phyloP scores from a whole-genome alignment of 2,329 filamentous ascomycete genomes.

The Harringtonia lauricola region DNA sequence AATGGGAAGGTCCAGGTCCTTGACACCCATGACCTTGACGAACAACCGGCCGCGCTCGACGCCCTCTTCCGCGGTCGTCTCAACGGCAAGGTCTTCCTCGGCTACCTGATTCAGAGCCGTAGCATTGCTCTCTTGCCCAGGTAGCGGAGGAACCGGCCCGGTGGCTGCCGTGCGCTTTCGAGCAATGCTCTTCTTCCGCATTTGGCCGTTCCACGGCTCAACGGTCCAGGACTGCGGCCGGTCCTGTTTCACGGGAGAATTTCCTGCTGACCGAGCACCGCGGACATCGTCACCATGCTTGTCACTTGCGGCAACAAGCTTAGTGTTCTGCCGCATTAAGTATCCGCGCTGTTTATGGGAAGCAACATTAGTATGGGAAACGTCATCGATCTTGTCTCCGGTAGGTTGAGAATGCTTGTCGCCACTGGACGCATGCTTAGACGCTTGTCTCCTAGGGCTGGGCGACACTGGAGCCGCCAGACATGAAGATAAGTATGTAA shows the following conservation, averaged over 20 bases:
- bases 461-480: slow-evolving; percentile 1
- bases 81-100: slow-evolving; percentile 54
- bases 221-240: slow-evolving; percentile 92
- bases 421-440: slow-evolving; percentile 15
- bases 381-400: slow-evolving; percentile 9
- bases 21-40: slow-evolving; percentile 97
- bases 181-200: slow-evolving; percentile 50
- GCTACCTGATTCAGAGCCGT: slow-evolving; percentile 51
- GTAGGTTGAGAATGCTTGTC: neutral
- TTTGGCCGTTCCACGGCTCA: slow-evolving; percentile 87
- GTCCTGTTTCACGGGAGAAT: slow-evolving; percentile 61
- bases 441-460: slow-evolving; percentile 31
- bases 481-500: slow-evolving; percentile 12
- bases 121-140: slow-evolving; percentile 77
- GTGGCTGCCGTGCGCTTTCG: slow-evolving; percentile 43
- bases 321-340: slow-evolving; percentile 96
- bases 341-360: slow-evolving; percentile 79
- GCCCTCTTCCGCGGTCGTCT: slow-evolving; percentile 58
- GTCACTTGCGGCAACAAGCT: slow-evolving; percentile 87
- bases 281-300: slow-evolving; percentile 48
- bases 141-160: slow-evolving; percentile 69
- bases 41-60: slow-evolving; percentile 85
- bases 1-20: slow-evolving; percentile 84
- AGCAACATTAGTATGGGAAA: slow-evolving; percentile 50
- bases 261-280: slow-evolving; percentile 49